Evolutionary conservation across 1,284 basidiomycete species (phyloP), one percentile per base, ranked within the genome.

Genomic region (Coniferiporia weirii): DNA sequence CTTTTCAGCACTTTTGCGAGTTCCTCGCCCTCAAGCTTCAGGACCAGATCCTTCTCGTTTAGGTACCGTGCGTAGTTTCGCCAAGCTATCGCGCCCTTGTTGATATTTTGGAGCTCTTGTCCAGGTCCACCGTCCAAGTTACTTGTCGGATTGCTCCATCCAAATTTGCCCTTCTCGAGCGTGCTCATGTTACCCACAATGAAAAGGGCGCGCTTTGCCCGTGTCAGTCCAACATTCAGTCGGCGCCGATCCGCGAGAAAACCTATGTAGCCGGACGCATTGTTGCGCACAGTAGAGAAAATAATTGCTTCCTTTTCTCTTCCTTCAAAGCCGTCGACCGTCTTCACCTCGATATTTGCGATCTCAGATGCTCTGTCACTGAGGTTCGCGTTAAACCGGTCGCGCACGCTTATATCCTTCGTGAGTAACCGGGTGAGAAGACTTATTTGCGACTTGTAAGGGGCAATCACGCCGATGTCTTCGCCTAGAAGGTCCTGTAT

Each of bases 311-410:
- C 85, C 75, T 97, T 97, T 74, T 98, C 93, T 51, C 93, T 81
- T 0, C 94, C 94, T 71, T 98, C 92, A 70, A 96, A 98, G 13
- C 93, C 95, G 68, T 95, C 93, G 8, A 95, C 92, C 0, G 93
- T 95, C 72, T 88, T 90, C 66, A 95, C 80, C 69, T 95, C 93
- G 54, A 95, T 80, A 51, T 81, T 70, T 1, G 71, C 68, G 3
- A 91, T 69, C 64, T 93, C 83, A 69, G 78, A 72, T n/a, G 78
- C 83, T 44, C 90, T 82, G 51, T 79, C 78, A 13, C 89, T 91
- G 10, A 94, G 76, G 1, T 81, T 76, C 6, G 71, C 66, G 38
- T 72, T 69, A 68, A 93, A 87, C 0, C 84, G 81, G 51, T 71
- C 70, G 52, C 71, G 66, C 62, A 81, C 77, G 57, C 75, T 75